phyloP scores from a whole-genome alignment of 805 yeast genomes.

The Metschnikowia noctiluminum region DNA sequence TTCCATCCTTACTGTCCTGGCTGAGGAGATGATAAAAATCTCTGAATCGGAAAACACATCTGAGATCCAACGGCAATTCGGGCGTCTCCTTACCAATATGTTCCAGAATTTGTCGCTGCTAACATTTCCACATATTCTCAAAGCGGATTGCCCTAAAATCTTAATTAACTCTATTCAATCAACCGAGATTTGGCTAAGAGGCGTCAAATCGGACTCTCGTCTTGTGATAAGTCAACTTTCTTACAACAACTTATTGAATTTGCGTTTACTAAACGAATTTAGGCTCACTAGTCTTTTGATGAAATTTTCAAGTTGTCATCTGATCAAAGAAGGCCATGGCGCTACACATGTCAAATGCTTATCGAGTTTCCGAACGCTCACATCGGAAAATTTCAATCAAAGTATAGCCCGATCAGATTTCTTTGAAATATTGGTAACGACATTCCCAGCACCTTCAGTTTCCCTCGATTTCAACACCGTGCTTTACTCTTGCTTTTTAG shows the following conservation, averaged over 20 bases:
- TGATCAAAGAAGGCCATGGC: slow-evolving; percentile 21
- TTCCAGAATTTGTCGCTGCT: slow-evolving; percentile 32
- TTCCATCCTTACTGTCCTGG: slow-evolving; percentile 24
- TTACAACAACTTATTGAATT: slow-evolving; percentile 55
- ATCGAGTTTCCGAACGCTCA: slow-evolving; percentile 33
- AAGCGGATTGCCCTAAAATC: slow-evolving; percentile 33
- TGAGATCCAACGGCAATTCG: slow-evolving; percentile 24
- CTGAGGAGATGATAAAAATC: slow-evolving; percentile 28
- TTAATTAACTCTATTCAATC: slow-evolving; percentile 59
- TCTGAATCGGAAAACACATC: slow-evolving; percentile 11
- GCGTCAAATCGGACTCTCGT: slow-evolving; percentile 36
- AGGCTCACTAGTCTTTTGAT: slow-evolving; percentile 32
- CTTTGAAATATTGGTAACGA: slow-evolving; percentile 50
- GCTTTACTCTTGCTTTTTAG: slow-evolving; percentile 46
- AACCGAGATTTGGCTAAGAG: slow-evolving; percentile 63
- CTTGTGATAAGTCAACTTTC: slow-evolving; percentile 56
- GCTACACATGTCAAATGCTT: slow-evolving; percentile 32
- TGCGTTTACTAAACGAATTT: slow-evolving; percentile 48
- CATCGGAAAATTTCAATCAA: slow-evolving; percentile 30
- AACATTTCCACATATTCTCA: slow-evolving; percentile 37
- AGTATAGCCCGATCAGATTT: slow-evolving; percentile 45
- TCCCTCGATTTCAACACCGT: slow-evolving; percentile 47
- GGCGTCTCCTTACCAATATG: slow-evolving; percentile 31
- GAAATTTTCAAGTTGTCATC: slow-evolving; percentile 37
- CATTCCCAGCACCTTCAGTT: slow-evolving; percentile 45